Evolutionary conservation across 306 rosid genomes (phyloP), one percentile per base, ranked within the genome.

Genomic region (Psophocarpus tetragonolobus): DNA sequence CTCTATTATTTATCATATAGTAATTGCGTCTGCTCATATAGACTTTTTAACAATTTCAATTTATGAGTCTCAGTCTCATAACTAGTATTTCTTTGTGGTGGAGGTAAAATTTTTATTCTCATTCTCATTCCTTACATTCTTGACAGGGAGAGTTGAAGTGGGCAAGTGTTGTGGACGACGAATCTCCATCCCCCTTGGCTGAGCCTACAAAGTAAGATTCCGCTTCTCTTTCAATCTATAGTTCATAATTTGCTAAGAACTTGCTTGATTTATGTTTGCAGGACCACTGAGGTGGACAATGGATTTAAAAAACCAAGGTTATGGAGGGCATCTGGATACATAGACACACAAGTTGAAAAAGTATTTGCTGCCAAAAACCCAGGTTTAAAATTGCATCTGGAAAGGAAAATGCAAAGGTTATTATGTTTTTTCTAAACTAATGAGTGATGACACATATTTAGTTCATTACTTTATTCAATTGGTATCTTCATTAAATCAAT

Each of bases 371-470:
- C 82, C 30, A 83, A 83, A 56, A 86, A 86, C 57, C 89, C 30
- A 83, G 87, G 79, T 86, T 83, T 80, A 80, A 75, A 77, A 24
- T 38, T 73, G 29, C 73, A 27, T 54, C 82, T 73, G 89, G 92
- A 68, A 91, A 95, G 89, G 97, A 91, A 82, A 91, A 87, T 85
- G 62, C 83, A 5, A 91, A 91, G 99, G 98, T 94, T 77, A 69
- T 66, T 56, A 30, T 58, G 39, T 36, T 44, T 32, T 60, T 84
- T 53, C 48, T 58, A 68, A 5, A 8, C n/a, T 48, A 5, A 12
- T 30, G 6, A n/a, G n/a, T n/a, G n/a, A n/a, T n/a, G n/a, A n/a
- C n/a, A 17, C 38, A 66, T 26, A 7, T 35, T 20, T 53, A 26
- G n/a, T n/a, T n/a, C n/a, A n/a, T n/a, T n/a, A n/a, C 62, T 51